Conservation (phyloP, 2,329 filamentous ascomycete genomes). For the Alternaria conjuncta region DNA sequence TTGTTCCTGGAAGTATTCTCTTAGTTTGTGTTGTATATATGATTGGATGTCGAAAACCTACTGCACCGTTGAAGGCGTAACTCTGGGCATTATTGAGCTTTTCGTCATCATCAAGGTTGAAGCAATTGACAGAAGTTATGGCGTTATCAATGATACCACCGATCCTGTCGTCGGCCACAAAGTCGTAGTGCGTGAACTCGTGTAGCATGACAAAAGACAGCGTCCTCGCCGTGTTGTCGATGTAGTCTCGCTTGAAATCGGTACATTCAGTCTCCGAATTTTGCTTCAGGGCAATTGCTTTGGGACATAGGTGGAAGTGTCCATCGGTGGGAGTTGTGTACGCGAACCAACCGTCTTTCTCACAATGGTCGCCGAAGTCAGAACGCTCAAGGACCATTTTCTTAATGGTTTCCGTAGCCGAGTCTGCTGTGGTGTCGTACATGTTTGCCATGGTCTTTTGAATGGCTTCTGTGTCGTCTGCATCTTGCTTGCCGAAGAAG, state of each 20-base stretch:
- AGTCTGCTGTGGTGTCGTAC: background rate
- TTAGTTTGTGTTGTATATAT: too few species aligned
- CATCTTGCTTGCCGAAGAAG: background rate
- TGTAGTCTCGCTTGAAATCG: background rate
- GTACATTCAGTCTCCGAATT: background rate
- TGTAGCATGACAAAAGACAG: background rate
- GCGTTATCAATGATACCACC: too few species aligned
- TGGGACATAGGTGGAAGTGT: background rate
- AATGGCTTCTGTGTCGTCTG: background rate
- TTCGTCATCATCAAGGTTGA: background rate
- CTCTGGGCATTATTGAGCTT: background rate
- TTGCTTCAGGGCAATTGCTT: background rate
- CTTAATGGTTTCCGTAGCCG: background rate
- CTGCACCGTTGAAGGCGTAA: background rate
- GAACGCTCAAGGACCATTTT: background rate
- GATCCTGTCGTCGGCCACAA: background rate
- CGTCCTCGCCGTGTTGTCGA: background rate
- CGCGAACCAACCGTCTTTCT: background rate
- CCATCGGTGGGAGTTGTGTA: background rate
- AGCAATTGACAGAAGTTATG: background rate
- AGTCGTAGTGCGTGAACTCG: background rate
- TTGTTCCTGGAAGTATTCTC: background rate
- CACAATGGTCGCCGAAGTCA: background rate
- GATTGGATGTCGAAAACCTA: background rate
- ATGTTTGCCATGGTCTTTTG: background rate